Evolutionary conservation across 345 rosid genomes (phyloP), one percentile per base, ranked within the genome.

Genomic region (Gossypium thurberi): DNA sequence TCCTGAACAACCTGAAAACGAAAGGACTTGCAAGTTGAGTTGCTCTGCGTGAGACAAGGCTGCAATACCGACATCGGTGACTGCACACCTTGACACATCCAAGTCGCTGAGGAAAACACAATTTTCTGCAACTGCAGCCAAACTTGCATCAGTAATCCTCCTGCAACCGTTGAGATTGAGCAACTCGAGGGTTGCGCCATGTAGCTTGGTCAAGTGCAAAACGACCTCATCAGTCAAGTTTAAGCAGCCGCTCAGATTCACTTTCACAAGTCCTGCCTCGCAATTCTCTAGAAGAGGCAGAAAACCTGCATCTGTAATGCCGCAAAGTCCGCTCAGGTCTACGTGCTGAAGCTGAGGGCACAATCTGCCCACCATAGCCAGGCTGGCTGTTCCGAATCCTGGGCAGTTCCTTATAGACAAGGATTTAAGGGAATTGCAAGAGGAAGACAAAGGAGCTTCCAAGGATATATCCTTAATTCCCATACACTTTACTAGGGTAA

Each of bases 271-370:
- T 42, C 96, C 93, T 6, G 83, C 86, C 75, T 79, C 80, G 44
- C 77, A 83, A 68, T 59, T 86, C 78, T 84, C 78, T 23, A 89
- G 62, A 15, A 91, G 77, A 46, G 85, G 83, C 75, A 86, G 75
- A 66, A 91, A 81, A 73, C 93, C 93, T 1, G 83, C 81, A 69
- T 91, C 91, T 28, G 91, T 87, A 42, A 89, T 79, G 33, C 88
- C 84, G 62, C 72, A 80, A n/a, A 86, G 86, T 73, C 89, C 88
- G 8, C 77, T 85, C 28, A 90, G 84, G 42, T 87, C 89, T 26
- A 90, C 26, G 44, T 85, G 81, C 76, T 90, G 89, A 71, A 90
- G 87, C 83, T 80, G 83, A 40, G 96, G 89, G 81, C 93, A 90
- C 61, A 88, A 58, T 74, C 79, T 88, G 52, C 87, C 91, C 42